Percentiles rank a stretch among this genome's conserved stretches.
Evolutionary conservation across 208 protist species (phyloP).

Genomic region (Acanthamoeba healyi): DNA sequence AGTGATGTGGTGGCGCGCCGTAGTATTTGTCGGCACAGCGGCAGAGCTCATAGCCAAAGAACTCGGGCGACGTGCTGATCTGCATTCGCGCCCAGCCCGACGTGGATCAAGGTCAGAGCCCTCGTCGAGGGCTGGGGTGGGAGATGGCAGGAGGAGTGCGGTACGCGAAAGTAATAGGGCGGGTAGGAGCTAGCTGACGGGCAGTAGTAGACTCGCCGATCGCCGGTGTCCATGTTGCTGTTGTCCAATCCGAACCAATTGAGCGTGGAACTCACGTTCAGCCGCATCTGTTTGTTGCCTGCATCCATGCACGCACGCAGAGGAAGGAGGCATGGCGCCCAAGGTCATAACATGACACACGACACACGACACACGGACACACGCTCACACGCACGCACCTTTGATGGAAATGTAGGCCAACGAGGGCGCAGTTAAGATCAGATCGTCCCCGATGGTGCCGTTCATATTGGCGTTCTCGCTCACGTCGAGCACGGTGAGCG

Average conservation of each 20-base stretch:
- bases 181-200: neutral
- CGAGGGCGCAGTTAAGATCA: neutral
- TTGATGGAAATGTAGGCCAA: neutral
- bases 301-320: neutral
- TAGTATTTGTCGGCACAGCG: neutral
- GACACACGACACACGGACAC: no score
- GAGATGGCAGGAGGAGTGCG: no score
- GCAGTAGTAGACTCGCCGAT: neutral
- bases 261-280: neutral
- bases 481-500: neutral
- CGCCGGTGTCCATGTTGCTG: neutral
- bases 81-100: neutral
- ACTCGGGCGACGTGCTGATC: neutral
- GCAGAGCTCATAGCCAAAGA: neutral
- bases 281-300: neutral
- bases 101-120: neutral
- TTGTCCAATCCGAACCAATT: neutral
- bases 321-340: no score
- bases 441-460: neutral
- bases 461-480: neutral
- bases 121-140: no score
- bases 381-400: neutral
- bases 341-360: neutral
- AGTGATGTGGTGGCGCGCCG: neutral
- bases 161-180: conserved; percentile 18